Percentiles rank a stretch among this genome's conserved stretches.
Evolutionary conservation across 176 grass and related monocot species (phyloP).

Genomic region (Luzula sylvatica): DNA sequence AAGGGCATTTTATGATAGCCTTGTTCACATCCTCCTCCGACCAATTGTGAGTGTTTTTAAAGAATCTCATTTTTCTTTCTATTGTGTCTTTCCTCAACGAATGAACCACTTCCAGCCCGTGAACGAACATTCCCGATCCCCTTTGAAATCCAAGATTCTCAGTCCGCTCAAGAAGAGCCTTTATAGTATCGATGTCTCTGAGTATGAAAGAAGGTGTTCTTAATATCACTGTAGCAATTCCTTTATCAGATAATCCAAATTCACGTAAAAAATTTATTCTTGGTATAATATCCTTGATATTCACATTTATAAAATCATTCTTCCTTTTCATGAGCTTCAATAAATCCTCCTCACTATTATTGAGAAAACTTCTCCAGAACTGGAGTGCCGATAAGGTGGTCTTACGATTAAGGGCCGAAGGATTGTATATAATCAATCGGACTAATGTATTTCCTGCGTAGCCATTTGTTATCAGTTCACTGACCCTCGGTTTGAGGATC

Average conservation of each 20-base stretch:
- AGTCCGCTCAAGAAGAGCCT: background rate
- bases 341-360: background rate
- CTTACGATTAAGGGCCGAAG: background rate
- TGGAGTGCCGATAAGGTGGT: background rate
- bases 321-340: background rate
- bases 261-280: background rate
- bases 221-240: background rate
- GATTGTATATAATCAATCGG: background rate
- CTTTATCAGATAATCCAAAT: conserved; percentile 2
- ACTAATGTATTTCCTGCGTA: background rate
- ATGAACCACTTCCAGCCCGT: background rate
- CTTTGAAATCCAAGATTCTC: conserved; percentile 10
- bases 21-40: conserved; percentile 2
- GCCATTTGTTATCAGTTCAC: background rate
- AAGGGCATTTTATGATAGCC: background rate
- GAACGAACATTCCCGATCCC: conserved; percentile 17
- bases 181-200: background rate
- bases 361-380: conserved; percentile 6
- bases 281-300: conserved; percentile 1
- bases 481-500: background rate
- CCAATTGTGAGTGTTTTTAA: conserved; percentile 1
- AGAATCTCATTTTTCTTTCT: background rate
- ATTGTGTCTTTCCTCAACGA: conserved; percentile 8
- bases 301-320: background rate
- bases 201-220: background rate